Conservation (phyloP, 768 basidiomycete genomes). For the Paxillus involutus region DNA sequence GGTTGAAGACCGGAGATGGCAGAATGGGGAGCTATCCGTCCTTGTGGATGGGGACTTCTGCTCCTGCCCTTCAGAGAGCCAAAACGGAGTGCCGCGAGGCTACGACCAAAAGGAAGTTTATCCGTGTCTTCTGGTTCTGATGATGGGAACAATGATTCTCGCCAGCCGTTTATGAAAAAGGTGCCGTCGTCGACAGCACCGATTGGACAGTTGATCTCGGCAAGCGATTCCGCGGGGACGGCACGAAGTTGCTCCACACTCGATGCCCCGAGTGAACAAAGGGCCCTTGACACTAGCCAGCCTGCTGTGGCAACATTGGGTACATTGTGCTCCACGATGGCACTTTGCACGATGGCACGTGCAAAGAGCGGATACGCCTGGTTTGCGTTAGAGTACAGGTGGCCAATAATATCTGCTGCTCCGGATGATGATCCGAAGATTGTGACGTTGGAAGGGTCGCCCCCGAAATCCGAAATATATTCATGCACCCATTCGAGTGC, state of each 20-base stretch:
- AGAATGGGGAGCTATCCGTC: constrained; percentile 7
- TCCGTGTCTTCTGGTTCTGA: constrained; percentile 20
- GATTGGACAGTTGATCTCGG: constrained; percentile 47
- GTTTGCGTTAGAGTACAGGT: constrained; percentile 65
- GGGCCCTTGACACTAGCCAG: constrained; percentile 64
- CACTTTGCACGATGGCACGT: constrained; percentile 76
- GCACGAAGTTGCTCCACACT: constrained; percentile 62
- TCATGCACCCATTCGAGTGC: constrained; percentile 65
- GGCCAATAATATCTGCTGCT: constrained; percentile 56
- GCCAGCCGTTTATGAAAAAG: constrained; percentile 66
- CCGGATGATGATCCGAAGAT: constrained; percentile 43
- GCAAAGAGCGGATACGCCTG: constrained; percentile 60
- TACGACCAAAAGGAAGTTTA: constrained; percentile 9
- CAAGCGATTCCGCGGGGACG: constrained; percentile 57
- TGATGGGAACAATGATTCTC: constrained; percentile 40
- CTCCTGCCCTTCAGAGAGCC: constrained; percentile 23
- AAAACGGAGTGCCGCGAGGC: constrained; percentile 20
- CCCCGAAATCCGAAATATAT: constrained; percentile 64
- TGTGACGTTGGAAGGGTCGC: constrained; percentile 53
- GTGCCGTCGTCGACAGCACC: constrained; percentile 68
- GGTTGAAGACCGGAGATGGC: constrained; percentile 47
- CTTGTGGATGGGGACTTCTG: constrained; percentile 29
- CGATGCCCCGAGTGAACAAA: constrained; percentile 53
- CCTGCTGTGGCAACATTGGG: constrained; percentile 62
- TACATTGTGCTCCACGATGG: constrained; percentile 59